Evolutionary conservation across 129 eudicot genomes (phyloP), one percentile per base, ranked within the genome.

Genomic region (Flaveria sonorensis): DNA sequence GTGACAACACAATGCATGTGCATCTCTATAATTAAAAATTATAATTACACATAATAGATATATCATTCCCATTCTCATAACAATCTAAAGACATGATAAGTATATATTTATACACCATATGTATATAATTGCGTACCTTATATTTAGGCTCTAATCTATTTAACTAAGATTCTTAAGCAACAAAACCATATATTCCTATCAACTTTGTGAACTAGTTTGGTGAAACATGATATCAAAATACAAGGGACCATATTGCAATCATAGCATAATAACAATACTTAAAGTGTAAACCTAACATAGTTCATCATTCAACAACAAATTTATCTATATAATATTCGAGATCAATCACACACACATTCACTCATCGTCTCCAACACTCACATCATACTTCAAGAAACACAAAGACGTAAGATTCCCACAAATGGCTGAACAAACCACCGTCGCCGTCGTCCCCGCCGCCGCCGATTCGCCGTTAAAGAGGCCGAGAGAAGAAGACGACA

Each of bases 381-480:
- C 16, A 36, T 19, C 67, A 53, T 20, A 30, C 56, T 20, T 60
- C 4, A 53, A 46, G 40, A 50, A 67, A 51, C 70, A 71, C 78
- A 70, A 57, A 73, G 78, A 66, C 73, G 66, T 65, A 76, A 52
- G 36, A 68, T 43, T 45, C 11, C 12, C 23, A 42, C 36, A 14
- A 14, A 83, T 83, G 87, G 83, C 85, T 60, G 87, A 83, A 15
- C 85, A 79, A 73, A 77, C 75, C 76, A 64, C 60, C 73, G 71
- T 32, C 84, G 73, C 55, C 84, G 73, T 60, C 73, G 71, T 43
- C 84, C 63, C 53, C 84, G 72, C 75, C 72, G 76, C 48, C 16
- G 46, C 73, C 52, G 89, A 85, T 74, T 77, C 81, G 70, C 85
- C 88, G 52, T 75, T 76, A 13, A 86, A 86, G 63, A 82, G 88